Base-by-base conservation (phyloP, 345 rosid species). In the Theobroma cacao region DNA sequence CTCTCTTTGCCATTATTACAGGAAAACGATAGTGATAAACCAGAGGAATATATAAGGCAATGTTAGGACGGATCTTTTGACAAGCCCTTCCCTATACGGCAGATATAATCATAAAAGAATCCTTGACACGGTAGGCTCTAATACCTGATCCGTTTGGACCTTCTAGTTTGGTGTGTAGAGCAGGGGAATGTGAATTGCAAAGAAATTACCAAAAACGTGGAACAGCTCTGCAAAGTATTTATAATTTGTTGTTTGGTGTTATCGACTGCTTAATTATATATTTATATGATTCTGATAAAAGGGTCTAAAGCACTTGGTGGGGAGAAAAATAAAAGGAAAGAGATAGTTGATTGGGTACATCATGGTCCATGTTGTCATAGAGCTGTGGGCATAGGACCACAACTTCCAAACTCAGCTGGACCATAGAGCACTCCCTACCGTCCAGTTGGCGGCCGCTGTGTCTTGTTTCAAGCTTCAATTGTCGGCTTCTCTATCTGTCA, bases 361-460 rank as follows among this genome's bases (percentile, higher is more conserved):
- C 22, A 8, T 47, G 28, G 75, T 30, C 75, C 75, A 71, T 50
- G 18, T 50, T 33, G 28, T 34, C 3, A 30, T 70, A 20, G 59
- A 50, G 60, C 18, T 20, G 74, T 58, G 31, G 67, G 61, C 0
- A 34, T 11, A 58, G 80, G 81, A 82, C 81, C 84, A 78, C 80
- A 24, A 22, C 43, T 50, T 47, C 68, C 60, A 53, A 47, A 63
- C 75, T 63, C 24, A 40, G 6, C 24, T 34, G 78, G 81, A 77
- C 81, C 84, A 77, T 75, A 56, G 18, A 22, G 43, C 60, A 62
- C 41, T 48, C 79, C n/a, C 71, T 30, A 74, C 76, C 72, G 66
- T 66, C 81, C 81, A 81, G 72, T 67, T 81, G 84, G 78, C 80
- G 76, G 78, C 81, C 45, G 64, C 48, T 31, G 18, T 71, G 61